Evolutionary conservation across 1,284 basidiomycete species (phyloP).

Genomic region (Pseudozyma pruni): DNA sequence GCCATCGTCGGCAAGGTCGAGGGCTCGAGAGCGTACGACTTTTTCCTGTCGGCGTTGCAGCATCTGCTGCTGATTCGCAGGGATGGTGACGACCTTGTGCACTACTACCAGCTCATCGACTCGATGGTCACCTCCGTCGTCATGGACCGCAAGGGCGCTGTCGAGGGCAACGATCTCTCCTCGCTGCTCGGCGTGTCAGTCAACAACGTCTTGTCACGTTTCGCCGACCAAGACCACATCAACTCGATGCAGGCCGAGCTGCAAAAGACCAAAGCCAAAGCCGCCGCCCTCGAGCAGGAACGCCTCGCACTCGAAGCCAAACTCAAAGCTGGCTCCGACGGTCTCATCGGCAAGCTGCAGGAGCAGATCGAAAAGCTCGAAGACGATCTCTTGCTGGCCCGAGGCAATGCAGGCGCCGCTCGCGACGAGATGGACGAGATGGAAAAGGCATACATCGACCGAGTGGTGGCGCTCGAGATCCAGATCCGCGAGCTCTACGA

Average conservation of each 20-base stretch:
- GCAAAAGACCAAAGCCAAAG: constrained; percentile 75
- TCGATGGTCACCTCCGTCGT: constrained; percentile 92
- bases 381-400: constrained; percentile 80
- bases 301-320: constrained; percentile 77
- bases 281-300: constrained; percentile 77
- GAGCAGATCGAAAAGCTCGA: constrained; percentile 79
- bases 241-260: constrained; percentile 83
- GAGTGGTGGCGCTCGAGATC: constrained; percentile 85
- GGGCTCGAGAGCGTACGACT: constrained; percentile 81
- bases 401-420: constrained; percentile 75
- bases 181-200: constrained; percentile 89
- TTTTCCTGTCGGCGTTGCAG: constrained; percentile 90
- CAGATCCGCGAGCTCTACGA: constrained; percentile 94
- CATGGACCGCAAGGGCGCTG: constrained; percentile 80
- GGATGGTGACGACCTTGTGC: constrained; percentile 78
- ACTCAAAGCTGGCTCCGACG: constrained; percentile 81
- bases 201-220: constrained; percentile 85
- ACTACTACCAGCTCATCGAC: constrained; percentile 93
- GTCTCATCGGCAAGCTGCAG: constrained; percentile 85
- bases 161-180: constrained; percentile 77
- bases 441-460: constrained; percentile 84
- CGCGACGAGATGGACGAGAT: constrained; percentile 79
- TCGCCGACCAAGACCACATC: constrained; percentile 88
- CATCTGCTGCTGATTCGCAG: constrained; percentile 90
- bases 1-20: constrained; percentile 80